These are phyloP conservation scores for Ustilago vetiveriae DNA, from an alignment of 1,284 basidiomycete genomes.

Conservation along the genomic window DNA sequence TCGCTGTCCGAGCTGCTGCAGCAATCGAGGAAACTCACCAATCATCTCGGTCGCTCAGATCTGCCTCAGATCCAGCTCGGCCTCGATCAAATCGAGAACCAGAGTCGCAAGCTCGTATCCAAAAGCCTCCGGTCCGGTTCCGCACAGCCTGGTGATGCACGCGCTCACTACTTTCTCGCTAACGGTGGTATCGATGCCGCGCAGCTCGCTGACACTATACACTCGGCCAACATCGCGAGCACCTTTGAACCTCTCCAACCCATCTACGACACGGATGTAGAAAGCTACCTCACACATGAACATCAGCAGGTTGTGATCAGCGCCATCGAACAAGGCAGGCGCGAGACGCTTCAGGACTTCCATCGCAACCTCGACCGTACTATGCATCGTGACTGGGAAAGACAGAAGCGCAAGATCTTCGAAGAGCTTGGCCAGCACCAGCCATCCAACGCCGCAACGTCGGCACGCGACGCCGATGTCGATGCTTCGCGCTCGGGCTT, in stretches of 20 bases:
- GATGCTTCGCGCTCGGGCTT: conserved; percentile 33
- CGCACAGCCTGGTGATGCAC: conserved; percentile 71
- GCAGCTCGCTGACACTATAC: conserved; percentile 79
- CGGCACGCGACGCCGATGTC: conserved; percentile 17
- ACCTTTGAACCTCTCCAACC: conserved; percentile 89
- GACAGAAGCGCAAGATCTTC: conserved; percentile 85
- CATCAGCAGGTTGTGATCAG: conserved; percentile 94
- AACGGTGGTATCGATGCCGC: conserved; percentile 89
- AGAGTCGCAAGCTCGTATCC: conserved; percentile 68
- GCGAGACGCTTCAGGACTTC: conserved; percentile 85
- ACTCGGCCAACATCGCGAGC: conserved; percentile 81
- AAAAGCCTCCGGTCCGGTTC: conserved; percentile 68
- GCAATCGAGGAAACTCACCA: conserved; percentile 64
- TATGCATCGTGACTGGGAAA: conserved; percentile 84
- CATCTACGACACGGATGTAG: conserved; percentile 87
- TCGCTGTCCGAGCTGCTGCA: conserved; percentile 62
- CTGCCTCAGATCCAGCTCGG: conserved; percentile 85
- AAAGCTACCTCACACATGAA: conserved; percentile 81
- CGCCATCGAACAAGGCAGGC: conserved; percentile 87
- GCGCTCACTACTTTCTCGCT: conserved; percentile 74
- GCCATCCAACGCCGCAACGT: conserved; percentile 17
- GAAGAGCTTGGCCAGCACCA: conserved; percentile 79
- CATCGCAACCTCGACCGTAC: conserved; percentile 81
- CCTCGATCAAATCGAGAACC: conserved; percentile 89
- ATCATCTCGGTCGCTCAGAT: conserved; percentile 71